phyloP scores from a whole-genome alignment of 257 asterid genomes.

The Cynanchum wilfordii region DNA sequence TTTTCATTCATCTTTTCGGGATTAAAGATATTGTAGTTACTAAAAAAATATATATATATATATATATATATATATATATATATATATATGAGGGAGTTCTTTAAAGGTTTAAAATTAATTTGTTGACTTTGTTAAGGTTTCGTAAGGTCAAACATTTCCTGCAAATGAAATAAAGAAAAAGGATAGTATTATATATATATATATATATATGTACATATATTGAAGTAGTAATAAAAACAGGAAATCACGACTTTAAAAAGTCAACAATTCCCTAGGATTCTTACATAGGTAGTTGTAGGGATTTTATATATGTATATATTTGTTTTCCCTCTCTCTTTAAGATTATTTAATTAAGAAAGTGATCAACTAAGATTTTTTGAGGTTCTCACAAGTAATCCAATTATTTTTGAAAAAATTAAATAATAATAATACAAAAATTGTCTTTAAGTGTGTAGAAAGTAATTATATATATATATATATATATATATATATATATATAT shows the following conservation, averaged over 20 bases:
- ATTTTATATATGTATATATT: too few species aligned
- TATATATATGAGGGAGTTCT: too few species aligned
- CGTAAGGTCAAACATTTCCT: background rate
- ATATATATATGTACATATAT: too few species aligned
- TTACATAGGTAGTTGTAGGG: background rate
- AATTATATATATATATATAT: background rate
- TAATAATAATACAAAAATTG: background rate
- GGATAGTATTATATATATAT: too few species aligned
- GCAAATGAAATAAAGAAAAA: too few species aligned
- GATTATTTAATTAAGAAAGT: background rate
- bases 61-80: too few species aligned
- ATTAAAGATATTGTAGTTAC: too few species aligned
- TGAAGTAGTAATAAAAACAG: background rate
- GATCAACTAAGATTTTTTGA: constrained; percentile 1
- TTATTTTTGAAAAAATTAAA: background rate
- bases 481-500: too few species aligned
- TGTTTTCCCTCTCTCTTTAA: background rate
- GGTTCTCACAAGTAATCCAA: background rate
- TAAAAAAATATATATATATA: too few species aligned
- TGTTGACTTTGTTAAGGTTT: background rate
- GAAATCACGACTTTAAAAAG: background rate
- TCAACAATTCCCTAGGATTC: constrained; percentile 11
- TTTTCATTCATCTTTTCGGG: too few species aligned
- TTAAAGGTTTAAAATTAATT: background rate
- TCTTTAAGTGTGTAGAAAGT: background rate